Evolutionary conservation across 2,329 filamentous ascomycete species (phyloP).

Genomic region (Capronia coronata): DNA sequence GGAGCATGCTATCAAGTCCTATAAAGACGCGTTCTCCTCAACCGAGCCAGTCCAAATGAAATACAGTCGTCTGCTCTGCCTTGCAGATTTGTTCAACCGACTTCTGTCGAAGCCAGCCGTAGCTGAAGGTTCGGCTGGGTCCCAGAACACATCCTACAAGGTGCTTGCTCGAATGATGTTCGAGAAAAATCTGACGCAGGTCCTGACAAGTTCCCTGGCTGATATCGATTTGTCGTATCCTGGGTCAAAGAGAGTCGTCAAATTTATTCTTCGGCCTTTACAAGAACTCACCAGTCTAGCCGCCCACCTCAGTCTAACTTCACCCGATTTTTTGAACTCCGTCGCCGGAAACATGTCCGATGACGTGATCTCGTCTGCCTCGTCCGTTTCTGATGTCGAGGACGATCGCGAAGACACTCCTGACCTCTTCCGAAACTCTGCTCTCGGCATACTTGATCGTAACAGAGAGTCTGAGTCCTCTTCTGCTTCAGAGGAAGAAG

Average conservation of each 20-base stretch:
- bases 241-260: constrained; percentile 85
- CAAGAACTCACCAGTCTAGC: constrained; percentile 82
- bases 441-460: constrained; percentile 87
- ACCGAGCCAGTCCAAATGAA: constrained; percentile 75
- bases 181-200: constrained; percentile 89
- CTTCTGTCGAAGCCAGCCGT: constrained; percentile 79
- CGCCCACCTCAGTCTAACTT: constrained; percentile 73
- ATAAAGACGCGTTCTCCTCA: constrained; percentile 76
- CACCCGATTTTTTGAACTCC: constrained; percentile 54
- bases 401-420: constrained; percentile 90
- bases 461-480: constrained; percentile 74
- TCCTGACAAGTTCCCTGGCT: constrained; percentile 83
- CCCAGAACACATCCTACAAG: constrained; percentile 56
- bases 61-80: constrained; percentile 77
- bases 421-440: constrained; percentile 93
- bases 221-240: constrained; percentile 95
- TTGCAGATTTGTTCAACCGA: constrained; percentile 86
- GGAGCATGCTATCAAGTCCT: constrained; percentile 85
- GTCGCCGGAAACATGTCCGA: constrained; percentile 65
- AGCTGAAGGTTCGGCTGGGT: constrained; percentile 41
- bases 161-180: constrained; percentile 95
- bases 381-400: constrained; percentile 80
- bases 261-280: constrained; percentile 87
- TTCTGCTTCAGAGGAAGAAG: constrained; percentile 55
- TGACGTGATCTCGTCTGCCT: constrained; percentile 79